phyloP scores from a whole-genome alignment of 495 filamentous ascomycete species.

The Hyaloscypha hepaticicola region DNA sequence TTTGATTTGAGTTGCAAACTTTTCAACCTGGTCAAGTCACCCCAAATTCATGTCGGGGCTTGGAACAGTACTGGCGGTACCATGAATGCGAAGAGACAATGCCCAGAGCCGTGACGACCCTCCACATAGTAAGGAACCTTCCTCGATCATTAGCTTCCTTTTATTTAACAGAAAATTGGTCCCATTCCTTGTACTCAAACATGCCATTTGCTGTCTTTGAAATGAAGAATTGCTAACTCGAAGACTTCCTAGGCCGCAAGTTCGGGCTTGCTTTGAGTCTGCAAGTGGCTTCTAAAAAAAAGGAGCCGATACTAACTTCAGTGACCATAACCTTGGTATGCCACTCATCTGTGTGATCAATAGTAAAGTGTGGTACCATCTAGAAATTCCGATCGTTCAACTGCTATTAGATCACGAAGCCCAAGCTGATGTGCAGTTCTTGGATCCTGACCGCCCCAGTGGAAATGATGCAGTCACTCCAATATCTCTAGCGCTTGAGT shows the following conservation, averaged over 20 bases:
- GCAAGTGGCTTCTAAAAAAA: conserved; percentile 10
- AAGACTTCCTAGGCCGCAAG: too few species aligned
- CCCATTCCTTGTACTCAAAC: too few species aligned
- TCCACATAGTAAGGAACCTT: conserved; percentile 12
- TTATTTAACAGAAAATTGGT: too few species aligned
- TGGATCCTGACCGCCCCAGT: not conserved
- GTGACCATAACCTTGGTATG: not conserved
- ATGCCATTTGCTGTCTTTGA: too few species aligned
- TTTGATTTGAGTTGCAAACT: conserved; percentile 5
- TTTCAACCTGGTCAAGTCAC: conserved; percentile 7
- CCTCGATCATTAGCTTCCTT: too few species aligned
- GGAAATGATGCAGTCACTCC: not conserved
- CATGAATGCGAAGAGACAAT: too few species aligned
- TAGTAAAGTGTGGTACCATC: not conserved
- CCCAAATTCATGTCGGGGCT: conserved; percentile 10
- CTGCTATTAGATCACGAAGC: not conserved
- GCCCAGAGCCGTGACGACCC: not conserved
- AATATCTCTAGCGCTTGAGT: conserved; percentile 6
- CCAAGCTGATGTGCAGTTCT: not conserved
- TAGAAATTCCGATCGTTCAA: not conserved
- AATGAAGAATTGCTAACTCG: too few species aligned
- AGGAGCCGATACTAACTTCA: conserved; percentile 1
- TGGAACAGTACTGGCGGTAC: too few species aligned
- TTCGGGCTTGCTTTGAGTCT: not conserved
- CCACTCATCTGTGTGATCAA: conserved; percentile 10